Evolutionary conservation across 768 basidiomycete genomes (phyloP), one percentile per base, ranked within the genome.

Genomic region (Lyophyllum atratum): DNA sequence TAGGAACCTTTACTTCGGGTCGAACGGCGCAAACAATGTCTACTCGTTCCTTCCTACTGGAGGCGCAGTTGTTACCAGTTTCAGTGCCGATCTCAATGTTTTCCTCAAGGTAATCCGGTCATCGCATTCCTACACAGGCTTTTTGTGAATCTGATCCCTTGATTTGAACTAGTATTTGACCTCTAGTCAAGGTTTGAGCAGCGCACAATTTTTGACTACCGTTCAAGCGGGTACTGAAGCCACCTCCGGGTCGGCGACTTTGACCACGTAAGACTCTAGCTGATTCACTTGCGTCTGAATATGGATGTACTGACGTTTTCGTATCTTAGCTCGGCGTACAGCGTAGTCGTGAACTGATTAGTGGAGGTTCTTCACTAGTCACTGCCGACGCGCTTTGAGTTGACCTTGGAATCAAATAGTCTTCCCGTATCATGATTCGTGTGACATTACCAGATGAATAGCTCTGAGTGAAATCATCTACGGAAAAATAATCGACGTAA

Each of bases 221-320:
- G 79, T 79, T 1, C 85, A 89, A 63, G 85, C 77, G 7, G 87
- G 87, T 6, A 84, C 83, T 0, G 87, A 89, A 67, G 81, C 82
- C 15, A 86, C 83, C 0, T 76, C 75, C 11, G 86, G 86, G n/a
- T 73, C 74, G 26, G 85, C 81, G 10, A 79, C 74, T 0, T 69
- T 87, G 8, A 78, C 74, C 0, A 82, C 81, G 86, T 86, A 62
- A 64, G 82, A 34, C n/a, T 52, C 15, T 50, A 42, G 28, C 34
- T 7, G 34, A 15, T 15, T 15, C 17, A 4, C 11, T 37, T 3
- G 3, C 34, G 17, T 37, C 17, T 15, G 4, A 37, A 37, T 37
- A 37, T 37, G 34, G n/a, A 22, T n/a, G n/a, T n/a, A n/a, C n/a
- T 47, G 44, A 33, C 22, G 33, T 40, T 4, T 54, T 49, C 11